Percentiles rank a stretch among this genome's conserved stretches.
These are phyloP conservation scores for Naumovozyma castellii DNA, from an alignment of 805 yeast genomes.

Conservation along the genomic window DNA sequence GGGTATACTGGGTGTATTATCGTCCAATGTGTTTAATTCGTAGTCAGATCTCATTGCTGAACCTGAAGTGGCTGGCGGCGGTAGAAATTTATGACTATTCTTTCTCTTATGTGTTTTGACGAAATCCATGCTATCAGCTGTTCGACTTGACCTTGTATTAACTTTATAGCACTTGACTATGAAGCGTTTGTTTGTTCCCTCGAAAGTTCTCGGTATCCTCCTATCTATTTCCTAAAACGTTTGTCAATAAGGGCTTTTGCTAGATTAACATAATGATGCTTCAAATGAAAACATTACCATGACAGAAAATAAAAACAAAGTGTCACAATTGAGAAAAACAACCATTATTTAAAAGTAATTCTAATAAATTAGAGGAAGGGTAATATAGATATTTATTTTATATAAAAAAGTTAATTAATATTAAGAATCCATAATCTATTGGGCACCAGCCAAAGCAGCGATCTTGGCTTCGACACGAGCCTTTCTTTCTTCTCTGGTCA, in stretches of 20 bases:
- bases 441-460: slow-evolving; percentile 63
- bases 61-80: slow-evolving; percentile 20
- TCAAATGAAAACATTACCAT: too few relatives aligned
- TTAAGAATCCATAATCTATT: slow-evolving; percentile 15
- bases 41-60: slow-evolving; percentile 6
- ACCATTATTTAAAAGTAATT: too few relatives aligned
- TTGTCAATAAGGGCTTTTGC: background rate
- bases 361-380: too few relatives aligned
- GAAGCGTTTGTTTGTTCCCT: too few relatives aligned
- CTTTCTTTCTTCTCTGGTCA: slow-evolving; percentile 84
- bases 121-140: too few relatives aligned
- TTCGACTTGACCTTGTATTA: too few relatives aligned
- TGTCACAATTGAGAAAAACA: too few relatives aligned
- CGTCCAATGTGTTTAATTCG: slow-evolving; percentile 3
- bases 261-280: too few relatives aligned
- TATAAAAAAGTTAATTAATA: background rate
- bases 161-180: too few relatives aligned
- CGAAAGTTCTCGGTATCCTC: too few relatives aligned
- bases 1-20: background rate
- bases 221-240: background rate
- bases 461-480: slow-evolving; percentile 89
- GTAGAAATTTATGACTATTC: slow-evolving; percentile 23
- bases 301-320: too few relatives aligned
- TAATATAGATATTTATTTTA: background rate
- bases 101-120: slow-evolving; percentile 21